Evolutionary conservation across 2,329 filamentous ascomycete species (phyloP), one percentile per base, ranked within the genome.

Genomic region (Penicillium brevicompactum): DNA sequence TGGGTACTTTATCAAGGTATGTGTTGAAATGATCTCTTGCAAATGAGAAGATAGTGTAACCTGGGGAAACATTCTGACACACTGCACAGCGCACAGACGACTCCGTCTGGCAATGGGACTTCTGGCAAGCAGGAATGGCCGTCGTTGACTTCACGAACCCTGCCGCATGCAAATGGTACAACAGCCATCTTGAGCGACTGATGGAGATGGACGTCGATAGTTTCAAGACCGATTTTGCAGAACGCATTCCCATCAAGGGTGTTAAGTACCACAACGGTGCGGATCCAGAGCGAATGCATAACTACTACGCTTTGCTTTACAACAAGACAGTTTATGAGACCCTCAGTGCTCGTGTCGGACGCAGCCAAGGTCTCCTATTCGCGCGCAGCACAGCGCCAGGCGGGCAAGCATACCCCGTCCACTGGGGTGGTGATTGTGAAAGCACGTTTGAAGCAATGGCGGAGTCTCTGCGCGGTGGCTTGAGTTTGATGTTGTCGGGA

Each of bases 71-170:
- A 24, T 6, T 5, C 14, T 2, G 42, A 46, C 14, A 48, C 43
- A 44, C 32, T 22, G 4, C 14, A 8, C 44, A 72, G 76, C 83
- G 87, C 27, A 84, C 81, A 60, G 84, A 90, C 64, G 87, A 86
- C 11, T 85, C 88, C 58, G 75, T 90, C 21, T 91, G 85, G 84
- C 88, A 91, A 71, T 90, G 87, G 86, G 88, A 91, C 64, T 74
- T 88, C 41, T 91, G 88, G 88, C 88, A 91, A 68, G 87, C 87
- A 1, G 88, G 88, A 34, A 91, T 91, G 88, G 87, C 83, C 3
- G 76, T 91, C 1, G 78, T 91, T 13, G 88, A 91, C 66, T 87
- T 91, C 67, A 91, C 88, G 6, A 91, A 90, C 71, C 88, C 87
- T 0, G 83, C 79, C 0, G 88, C 88, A 1, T 81, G 81, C 53